Evolutionary conservation across 2,329 filamentous ascomycete genomes (phyloP).

Genomic region (Trichophyton verrucosum): DNA sequence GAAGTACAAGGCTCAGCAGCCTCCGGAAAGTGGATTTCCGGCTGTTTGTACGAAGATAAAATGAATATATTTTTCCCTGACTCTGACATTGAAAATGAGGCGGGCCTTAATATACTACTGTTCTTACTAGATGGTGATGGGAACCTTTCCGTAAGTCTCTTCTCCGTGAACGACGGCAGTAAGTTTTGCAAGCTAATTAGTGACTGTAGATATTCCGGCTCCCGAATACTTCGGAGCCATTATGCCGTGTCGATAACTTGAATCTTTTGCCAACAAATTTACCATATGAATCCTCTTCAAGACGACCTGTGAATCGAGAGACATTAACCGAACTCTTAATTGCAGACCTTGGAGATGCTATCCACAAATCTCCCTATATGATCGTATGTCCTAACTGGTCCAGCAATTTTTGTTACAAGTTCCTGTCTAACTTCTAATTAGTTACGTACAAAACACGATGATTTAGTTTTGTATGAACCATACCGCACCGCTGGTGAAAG

Average conservation of each 20-base stretch:
- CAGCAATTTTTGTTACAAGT: neutral
- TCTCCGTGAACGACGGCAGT: neutral
- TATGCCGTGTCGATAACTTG: constrained; percentile 65
- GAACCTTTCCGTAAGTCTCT: constrained; percentile 42
- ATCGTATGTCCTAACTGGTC: constrained; percentile 46
- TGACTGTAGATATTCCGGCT: constrained; percentile 57
- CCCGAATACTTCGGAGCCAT: constrained; percentile 55
- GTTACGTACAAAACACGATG: constrained; percentile 67
- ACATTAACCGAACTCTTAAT: constrained; percentile 67
- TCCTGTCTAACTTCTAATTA: constrained; percentile 22
- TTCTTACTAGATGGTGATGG: constrained; percentile 68
- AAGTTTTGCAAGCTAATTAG: neutral
- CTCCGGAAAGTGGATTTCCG: constrained; percentile 64
- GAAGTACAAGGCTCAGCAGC: constrained; percentile 49
- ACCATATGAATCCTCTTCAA: constrained; percentile 55
- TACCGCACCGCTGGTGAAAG: constrained; percentile 38
- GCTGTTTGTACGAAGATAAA: constrained; percentile 66
- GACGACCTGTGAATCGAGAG: constrained; percentile 61
- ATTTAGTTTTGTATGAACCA: constrained; percentile 78
- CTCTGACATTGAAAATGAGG: constrained; percentile 9
- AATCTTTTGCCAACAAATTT: constrained; percentile 66
- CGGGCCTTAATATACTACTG: constrained; percentile 45
- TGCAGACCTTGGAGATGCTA: constrained; percentile 68
- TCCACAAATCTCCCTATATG: constrained; percentile 60
- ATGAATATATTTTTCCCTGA: constrained; percentile 40